Evolutionary conservation across 192 early-diverging fungal species (phyloP).

Genomic region (Coemansia sp.): DNA sequence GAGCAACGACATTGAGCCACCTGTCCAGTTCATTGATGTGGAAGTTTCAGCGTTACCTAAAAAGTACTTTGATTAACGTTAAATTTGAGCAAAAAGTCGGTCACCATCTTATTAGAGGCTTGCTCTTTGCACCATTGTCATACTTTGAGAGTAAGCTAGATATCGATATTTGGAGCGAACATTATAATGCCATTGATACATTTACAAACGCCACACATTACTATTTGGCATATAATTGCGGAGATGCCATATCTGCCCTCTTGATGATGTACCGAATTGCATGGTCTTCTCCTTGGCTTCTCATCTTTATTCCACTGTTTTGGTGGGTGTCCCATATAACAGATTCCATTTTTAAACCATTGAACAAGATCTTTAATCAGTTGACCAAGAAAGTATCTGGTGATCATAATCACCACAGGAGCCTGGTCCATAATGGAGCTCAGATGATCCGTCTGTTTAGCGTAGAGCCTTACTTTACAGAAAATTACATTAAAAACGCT

Average conservation of each 20-base stretch:
- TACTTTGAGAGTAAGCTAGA: background rate
- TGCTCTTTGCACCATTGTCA: background rate
- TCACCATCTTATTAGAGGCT: background rate
- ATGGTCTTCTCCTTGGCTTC: background rate
- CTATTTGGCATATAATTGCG: background rate
- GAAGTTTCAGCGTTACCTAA: background rate
- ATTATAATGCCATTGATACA: background rate
- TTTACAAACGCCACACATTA: background rate
- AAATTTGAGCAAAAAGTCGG: background rate
- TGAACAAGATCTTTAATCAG: background rate
- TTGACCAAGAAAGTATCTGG: background rate
- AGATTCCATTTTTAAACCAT: background rate
- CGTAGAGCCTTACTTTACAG: conserved; percentile 56
- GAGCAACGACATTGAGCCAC: background rate
- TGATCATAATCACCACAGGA: background rate
- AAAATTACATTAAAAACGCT: conserved; percentile 51
- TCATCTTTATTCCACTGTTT: background rate
- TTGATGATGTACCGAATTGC: background rate
- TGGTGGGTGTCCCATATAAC: background rate
- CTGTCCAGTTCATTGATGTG: background rate
- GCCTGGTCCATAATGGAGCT: background rate
- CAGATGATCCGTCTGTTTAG: conserved; percentile 65
- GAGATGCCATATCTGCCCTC: background rate
- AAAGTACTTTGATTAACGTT: background rate
- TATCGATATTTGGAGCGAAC: background rate